phyloP scores from a whole-genome alignment of 2,329 filamentous ascomycete species.

The Hysterium pulicare region DNA sequence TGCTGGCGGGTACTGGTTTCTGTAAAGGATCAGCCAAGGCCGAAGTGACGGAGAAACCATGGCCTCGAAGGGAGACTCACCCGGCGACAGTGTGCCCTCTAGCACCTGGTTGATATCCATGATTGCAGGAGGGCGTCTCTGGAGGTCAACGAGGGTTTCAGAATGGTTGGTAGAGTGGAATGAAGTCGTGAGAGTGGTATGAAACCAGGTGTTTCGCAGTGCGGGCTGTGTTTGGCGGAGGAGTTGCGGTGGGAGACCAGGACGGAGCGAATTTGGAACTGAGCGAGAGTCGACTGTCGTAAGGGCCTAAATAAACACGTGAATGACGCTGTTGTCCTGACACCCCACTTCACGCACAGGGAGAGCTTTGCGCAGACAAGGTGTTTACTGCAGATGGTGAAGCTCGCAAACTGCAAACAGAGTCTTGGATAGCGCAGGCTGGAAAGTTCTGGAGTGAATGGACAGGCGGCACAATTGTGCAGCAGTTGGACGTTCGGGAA shows the following conservation, averaged over 20 bases:
- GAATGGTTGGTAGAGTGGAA: constrained; percentile 20
- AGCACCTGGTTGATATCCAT: constrained; percentile 99
- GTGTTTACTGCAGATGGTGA: constrained; percentile 1
- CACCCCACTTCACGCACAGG: constrained; percentile 23
- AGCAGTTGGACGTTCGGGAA: too few relatives aligned
- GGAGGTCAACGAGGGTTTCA: constrained; percentile 6
- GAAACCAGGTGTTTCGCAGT: background rate
- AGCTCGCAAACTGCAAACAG: constrained; percentile 6
- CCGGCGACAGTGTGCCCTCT: constrained; percentile 91
- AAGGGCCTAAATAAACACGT: constrained; percentile 36
- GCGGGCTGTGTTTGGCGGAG: constrained; percentile 35
- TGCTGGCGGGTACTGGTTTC: constrained; percentile 86
- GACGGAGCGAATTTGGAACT: constrained; percentile 36
- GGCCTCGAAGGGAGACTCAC: constrained; percentile 53
- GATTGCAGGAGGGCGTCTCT: constrained; percentile 47
- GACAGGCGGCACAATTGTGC: too few relatives aligned
- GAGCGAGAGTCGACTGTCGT: constrained; percentile 35
- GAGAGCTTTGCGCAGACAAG: constrained; percentile 13
- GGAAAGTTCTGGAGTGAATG: background rate
- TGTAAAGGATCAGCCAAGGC: constrained; percentile 46
- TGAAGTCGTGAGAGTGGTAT: constrained; percentile 5
- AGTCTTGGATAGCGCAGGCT: background rate
- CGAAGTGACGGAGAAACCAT: constrained; percentile 26
- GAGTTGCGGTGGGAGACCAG: constrained; percentile 33
- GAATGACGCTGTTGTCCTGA: constrained; percentile 26